phyloP scores from a whole-genome alignment of 2,329 filamentous ascomycete genomes.

The Talaromyces sp. region DNA sequence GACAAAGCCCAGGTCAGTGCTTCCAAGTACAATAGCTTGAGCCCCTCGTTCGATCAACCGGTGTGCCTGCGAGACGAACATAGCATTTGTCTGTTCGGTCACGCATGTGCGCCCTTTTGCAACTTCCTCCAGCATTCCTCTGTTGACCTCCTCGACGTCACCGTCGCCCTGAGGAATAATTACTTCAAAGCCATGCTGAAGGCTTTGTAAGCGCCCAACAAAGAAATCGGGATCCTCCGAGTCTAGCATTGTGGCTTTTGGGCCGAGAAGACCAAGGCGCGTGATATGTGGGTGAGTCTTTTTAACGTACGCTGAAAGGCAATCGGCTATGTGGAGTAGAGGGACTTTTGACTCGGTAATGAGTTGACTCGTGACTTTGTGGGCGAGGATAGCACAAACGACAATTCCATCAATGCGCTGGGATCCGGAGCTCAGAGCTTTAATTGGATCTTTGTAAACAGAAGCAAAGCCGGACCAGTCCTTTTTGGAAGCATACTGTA shows the following conservation, averaged over 20 bases:
- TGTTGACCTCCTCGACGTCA: background rate
- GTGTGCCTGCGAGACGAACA: background rate
- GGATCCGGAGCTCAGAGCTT: background rate
- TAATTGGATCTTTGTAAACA: background rate
- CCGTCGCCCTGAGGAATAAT: background rate
- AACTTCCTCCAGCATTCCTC: background rate
- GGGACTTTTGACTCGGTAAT: background rate
- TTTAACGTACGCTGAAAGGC: background rate
- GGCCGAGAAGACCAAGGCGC: background rate
- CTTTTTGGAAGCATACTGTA: background rate
- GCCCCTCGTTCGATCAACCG: background rate
- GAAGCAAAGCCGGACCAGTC: background rate
- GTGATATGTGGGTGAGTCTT: background rate
- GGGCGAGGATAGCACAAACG: conserved; percentile 1
- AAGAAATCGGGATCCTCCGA: background rate
- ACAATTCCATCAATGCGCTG: background rate
- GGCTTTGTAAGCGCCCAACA: background rate
- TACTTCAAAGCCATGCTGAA: background rate
- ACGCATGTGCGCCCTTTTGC: background rate
- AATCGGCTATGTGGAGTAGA: background rate
- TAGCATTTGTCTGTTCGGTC: background rate
- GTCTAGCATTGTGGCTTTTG: background rate
- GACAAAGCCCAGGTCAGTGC: background rate
- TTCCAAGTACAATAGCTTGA: conserved; percentile 4
- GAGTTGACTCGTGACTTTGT: conserved; percentile 3